These are phyloP conservation scores for Dioszegia aurantiaca DNA, from an alignment of 768 basidiomycete species.

Conservation along the genomic window DNA sequence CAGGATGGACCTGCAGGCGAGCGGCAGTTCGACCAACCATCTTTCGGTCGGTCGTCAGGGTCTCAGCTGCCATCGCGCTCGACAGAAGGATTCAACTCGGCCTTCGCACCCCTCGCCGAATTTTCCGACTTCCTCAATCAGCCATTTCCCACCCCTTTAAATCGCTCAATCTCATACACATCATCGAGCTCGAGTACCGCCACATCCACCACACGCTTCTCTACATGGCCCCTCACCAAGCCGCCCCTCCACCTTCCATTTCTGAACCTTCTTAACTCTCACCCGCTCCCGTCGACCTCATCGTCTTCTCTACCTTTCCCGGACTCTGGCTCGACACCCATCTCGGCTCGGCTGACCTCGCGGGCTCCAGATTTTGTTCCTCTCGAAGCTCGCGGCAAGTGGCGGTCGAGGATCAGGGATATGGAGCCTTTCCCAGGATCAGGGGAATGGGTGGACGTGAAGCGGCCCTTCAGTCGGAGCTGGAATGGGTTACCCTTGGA, in stretches of 20 bases:
- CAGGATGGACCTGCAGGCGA: too few species aligned
- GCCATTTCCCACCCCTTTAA: not conserved
- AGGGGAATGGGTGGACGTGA: slow-evolving; percentile 1
- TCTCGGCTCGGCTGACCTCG: not conserved
- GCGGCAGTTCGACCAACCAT: too few species aligned
- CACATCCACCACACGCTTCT: not conserved
- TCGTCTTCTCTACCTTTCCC: not conserved
- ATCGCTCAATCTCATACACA: not conserved
- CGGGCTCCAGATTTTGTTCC: slow-evolving; percentile 1
- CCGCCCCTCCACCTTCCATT: slow-evolving; percentile 10
- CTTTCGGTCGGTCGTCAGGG: too few species aligned
- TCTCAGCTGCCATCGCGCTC: too few species aligned
- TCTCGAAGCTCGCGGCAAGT: not conserved
- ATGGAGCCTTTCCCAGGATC: slow-evolving; percentile 11
- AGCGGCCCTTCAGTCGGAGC: too few species aligned
- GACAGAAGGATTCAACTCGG: not conserved
- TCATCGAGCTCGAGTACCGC: not conserved
- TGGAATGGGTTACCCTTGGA: too few species aligned
- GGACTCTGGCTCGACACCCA: not conserved
- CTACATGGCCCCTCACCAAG: not conserved
- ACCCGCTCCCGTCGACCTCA: not conserved
- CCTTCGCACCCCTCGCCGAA: slow-evolving; percentile 5
- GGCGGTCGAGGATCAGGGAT: not conserved
- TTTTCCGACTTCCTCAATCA: slow-evolving; percentile 4
- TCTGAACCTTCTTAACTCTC: not conserved